These are phyloP conservation scores for Mycena vitilis DNA, from an alignment of 768 basidiomycete genomes.

Conservation along the genomic window DNA sequence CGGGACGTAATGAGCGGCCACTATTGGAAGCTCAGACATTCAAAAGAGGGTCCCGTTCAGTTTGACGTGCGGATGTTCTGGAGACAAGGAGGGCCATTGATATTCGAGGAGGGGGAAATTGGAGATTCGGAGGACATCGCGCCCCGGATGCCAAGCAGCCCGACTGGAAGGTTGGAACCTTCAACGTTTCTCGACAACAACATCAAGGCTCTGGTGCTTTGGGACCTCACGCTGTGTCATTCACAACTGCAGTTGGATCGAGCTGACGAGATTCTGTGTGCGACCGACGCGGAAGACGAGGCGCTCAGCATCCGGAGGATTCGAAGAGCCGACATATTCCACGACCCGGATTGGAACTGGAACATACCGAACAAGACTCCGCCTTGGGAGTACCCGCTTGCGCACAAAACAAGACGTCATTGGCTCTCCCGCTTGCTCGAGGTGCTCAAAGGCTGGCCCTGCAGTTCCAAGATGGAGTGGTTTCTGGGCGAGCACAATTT, in stretches of 20 bases:
- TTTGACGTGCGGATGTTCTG: constrained; percentile 8
- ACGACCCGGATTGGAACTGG: background rate
- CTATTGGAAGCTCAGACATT: constrained; percentile 14
- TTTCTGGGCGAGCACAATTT: background rate
- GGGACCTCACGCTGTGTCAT: constrained; percentile 9
- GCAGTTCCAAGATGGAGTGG: constrained; percentile 1
- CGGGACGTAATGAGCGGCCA: constrained; percentile 1
- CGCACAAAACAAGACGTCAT: background rate
- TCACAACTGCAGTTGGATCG: constrained; percentile 12
- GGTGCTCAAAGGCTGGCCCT: constrained; percentile 8
- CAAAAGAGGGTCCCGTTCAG: background rate
- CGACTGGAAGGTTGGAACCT: background rate
- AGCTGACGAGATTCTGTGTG: constrained; percentile 8
- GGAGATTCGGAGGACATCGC: background rate
- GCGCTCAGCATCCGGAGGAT: background rate
- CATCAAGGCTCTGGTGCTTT: background rate
- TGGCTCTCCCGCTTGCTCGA: constrained; percentile 12
- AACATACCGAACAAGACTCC: background rate
- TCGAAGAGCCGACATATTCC: background rate
- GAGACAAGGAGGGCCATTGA: constrained; percentile 1
- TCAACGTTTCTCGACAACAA: background rate
- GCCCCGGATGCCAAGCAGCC: background rate
- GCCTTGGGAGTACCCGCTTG: constrained; percentile 5
- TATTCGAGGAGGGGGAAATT: background rate
- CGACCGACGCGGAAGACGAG: background rate